Base-by-base conservation (phyloP, 169 alveolate species). In the Cryptosporidium sp. region DNA sequence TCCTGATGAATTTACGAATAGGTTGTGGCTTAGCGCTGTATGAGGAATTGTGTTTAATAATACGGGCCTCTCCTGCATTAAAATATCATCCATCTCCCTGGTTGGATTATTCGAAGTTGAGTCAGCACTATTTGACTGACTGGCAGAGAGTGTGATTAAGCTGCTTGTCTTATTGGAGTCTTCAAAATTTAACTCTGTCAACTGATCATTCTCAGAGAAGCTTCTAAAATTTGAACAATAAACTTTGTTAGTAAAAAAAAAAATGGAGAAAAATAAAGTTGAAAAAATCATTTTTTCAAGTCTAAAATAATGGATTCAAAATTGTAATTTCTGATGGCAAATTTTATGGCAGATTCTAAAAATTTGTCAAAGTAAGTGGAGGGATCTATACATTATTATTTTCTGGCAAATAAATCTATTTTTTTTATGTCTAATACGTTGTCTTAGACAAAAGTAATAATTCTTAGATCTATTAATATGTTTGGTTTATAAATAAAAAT, bases 41-140 rank as follows among this genome's bases (percentile, higher is more conserved):
- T 73, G 86, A 7, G 86, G 86, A n/a, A 73, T 73, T n/a, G 86
- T 73, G 33, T 73, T 73, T 18, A 73, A 37, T 33, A 73, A 59
- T 12, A 73, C 86, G 8, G 86, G 86, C 12, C 37, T 73, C 35
- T 73, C 86, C 4, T 73, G 86, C 14, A 43, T 58, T n/a, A 73
- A 52, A 50, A 73, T 10, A 55, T 73, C 70, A n/a, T 73, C 86
- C 68, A 52, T 51, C 5, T 33, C 21, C 9, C 86, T 12, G 18
- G 50, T 16, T 70, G 33, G 69, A 26, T 16, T 70, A 14, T 70
- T 26, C 5, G 18, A 31, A 21, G 10, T 7, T 8, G 26, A 31
- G 48, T 21, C 59, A 16, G 67, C 1, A 29, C 4, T 29, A 9
- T 31, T 16, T 16, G 71, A n/a, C 29, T 65, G 41, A 21, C 5